These are phyloP conservation scores for Leptosphaerulina australis DNA, from an alignment of 2,329 filamentous ascomycete genomes.

Conservation along the genomic window DNA sequence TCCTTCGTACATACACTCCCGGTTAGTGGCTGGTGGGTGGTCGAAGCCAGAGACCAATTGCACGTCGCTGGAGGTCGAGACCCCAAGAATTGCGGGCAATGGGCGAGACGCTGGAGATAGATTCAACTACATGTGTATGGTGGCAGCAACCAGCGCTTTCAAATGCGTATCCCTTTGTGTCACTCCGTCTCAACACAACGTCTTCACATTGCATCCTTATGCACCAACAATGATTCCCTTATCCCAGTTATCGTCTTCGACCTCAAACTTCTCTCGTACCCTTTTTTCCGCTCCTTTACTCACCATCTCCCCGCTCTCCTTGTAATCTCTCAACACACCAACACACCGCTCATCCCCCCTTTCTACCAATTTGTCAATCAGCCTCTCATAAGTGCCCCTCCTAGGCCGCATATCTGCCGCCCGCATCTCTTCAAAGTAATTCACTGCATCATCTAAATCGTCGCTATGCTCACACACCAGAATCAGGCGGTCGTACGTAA, in stretches of 20 bases:
- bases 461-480: slow-evolving; percentile 57
- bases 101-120: no score
- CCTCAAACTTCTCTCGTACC: slow-evolving; percentile 24
- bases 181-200: no score
- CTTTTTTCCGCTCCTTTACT: slow-evolving; percentile 19
- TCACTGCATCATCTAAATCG: slow-evolving; percentile 55
- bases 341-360: slow-evolving; percentile 28
- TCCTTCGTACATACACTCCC: no score
- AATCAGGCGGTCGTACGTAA: slow-evolving; percentile 68
- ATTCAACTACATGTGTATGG: no score
- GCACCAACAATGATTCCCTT: not conserved
- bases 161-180: no score
- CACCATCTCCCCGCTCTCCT: slow-evolving; percentile 19
- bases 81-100: no score
- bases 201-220: no score
- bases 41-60: no score
- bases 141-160: no score
- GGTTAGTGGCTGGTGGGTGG: no score
- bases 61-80: no score
- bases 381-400: slow-evolving; percentile 24
- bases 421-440: slow-evolving; percentile 59
- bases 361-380: slow-evolving; percentile 21
- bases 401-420: slow-evolving; percentile 20
- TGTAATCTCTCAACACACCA: slow-evolving; percentile 26
- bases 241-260: not conserved